A percentile compares a stretch with the other conserved stretches of the same genome.
Conservation (phyloP, 441 rosid genomes). For the Eruca vesicaria region DNA sequence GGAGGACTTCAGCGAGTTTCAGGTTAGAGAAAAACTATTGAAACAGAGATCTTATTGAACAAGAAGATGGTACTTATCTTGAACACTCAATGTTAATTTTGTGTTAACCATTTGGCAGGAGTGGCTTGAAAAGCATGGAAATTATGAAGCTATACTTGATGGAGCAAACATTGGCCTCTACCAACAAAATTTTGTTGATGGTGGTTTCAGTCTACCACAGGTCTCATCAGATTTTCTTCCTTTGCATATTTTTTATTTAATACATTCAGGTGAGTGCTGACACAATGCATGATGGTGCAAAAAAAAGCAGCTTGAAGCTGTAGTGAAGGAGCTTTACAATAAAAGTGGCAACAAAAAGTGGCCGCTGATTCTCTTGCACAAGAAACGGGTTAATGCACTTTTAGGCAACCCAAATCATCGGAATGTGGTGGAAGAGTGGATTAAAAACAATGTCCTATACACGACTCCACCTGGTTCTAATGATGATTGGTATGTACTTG, state of each 20-base stretch:
- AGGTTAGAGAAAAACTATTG: slow-evolving; percentile 44
- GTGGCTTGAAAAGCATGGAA: slow-evolving; percentile 68
- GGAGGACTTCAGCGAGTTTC: slow-evolving; percentile 74
- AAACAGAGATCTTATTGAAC: neutral
- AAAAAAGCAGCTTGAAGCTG: slow-evolving; percentile 82
- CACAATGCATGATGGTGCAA: slow-evolving; percentile 35
- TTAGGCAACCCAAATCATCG: slow-evolving; percentile 51
- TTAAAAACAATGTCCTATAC: slow-evolving; percentile 53
- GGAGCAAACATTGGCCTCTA: slow-evolving; percentile 92
- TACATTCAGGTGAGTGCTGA: slow-evolving; percentile 12
- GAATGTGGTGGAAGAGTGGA: slow-evolving; percentile 66
- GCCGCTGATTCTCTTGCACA: slow-evolving; percentile 76
- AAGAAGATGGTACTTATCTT: neutral
- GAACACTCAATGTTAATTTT: neutral
- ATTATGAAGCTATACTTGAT: slow-evolving; percentile 71
- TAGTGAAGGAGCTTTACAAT: slow-evolving; percentile 53
- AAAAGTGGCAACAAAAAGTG: slow-evolving; percentile 50
- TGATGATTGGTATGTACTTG: slow-evolving; percentile 73
- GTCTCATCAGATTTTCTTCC: slow-evolving; percentile 28
- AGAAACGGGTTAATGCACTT: slow-evolving; percentile 58
- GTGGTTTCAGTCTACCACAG: slow-evolving; percentile 77
- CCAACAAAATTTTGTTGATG: slow-evolving; percentile 84
- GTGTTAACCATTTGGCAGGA: slow-evolving; percentile 37
- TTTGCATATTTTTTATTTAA: neutral
- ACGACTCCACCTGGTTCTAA: slow-evolving; percentile 84